Evolutionary conservation across 495 filamentous ascomycete species (phyloP).

Genomic region (Cercophora samala): DNA sequence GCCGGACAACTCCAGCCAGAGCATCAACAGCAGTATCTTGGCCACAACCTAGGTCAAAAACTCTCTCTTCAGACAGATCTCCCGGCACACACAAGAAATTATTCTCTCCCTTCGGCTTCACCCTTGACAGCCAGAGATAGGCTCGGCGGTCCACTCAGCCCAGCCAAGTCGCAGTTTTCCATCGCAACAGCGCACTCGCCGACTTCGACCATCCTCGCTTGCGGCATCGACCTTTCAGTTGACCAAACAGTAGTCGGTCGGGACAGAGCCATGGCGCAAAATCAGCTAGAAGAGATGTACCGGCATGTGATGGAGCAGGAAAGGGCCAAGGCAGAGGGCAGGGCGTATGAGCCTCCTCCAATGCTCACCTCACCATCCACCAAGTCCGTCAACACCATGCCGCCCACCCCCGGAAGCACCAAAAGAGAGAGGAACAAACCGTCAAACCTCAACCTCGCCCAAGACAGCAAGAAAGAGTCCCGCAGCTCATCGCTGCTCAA

Average conservation of each 20-base stretch:
- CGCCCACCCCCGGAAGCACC: conserved; percentile 19
- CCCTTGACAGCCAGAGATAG: conserved; percentile 25
- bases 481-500: conserved; percentile 51
- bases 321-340: conserved; percentile 54
- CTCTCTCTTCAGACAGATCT: conserved; percentile 24
- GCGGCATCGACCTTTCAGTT: conserved; percentile 49
- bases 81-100: conserved; percentile 44
- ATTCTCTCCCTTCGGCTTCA: conserved; percentile 36
- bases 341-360: conserved; percentile 39
- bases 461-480: conserved; percentile 44
- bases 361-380: conserved; percentile 31
- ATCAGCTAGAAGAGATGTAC: conserved; percentile 85
- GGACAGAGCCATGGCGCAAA: conserved; percentile 68
- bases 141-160: conserved; percentile 40
- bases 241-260: conserved; percentile 70
- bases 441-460: conserved; percentile 42
- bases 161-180: conserved; percentile 47
- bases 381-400: conserved; percentile 29
- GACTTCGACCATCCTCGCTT: conserved; percentile 42
- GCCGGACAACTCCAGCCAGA: conserved; percentile 12
- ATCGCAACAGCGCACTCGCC: conserved; percentile 49
- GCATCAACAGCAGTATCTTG: conserved; percentile 8
- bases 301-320: conserved; percentile 88
- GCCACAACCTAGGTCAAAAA: neutral
- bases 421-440: conserved; percentile 45